These are phyloP conservation scores for Ilex paraguariensis DNA, from an alignment of 305 asterid genomes.

Conservation along the genomic window DNA sequence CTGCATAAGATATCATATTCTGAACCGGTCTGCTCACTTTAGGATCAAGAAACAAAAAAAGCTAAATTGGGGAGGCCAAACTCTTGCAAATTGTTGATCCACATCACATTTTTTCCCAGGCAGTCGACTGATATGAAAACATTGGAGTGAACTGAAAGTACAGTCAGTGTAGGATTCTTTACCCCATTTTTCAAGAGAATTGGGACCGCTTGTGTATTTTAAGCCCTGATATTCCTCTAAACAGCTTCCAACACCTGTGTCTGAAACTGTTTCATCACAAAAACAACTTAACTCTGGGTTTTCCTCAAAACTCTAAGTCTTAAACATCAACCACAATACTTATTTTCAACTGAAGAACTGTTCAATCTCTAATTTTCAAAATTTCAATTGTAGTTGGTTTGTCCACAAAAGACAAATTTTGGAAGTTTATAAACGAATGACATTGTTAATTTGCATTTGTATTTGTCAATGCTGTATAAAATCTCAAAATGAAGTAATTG, in stretches of 20 bases:
- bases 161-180: constrained; percentile 7
- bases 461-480: too few species aligned
- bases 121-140: constrained; percentile 2
- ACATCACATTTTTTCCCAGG: too few species aligned
- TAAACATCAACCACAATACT: neutral
- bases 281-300: constrained; percentile 8
- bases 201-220: constrained; percentile 23
- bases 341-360: neutral
- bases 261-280: constrained; percentile 59
- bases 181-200: constrained; percentile 60
- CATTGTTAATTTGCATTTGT: too few species aligned
- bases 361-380: neutral
- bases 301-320: neutral
- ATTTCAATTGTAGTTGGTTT: neutral
- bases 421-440: too few species aligned
- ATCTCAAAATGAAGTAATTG: too few species aligned
- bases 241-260: constrained; percentile 67
- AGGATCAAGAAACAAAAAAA: neutral
- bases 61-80: too few species aligned
- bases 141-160: neutral
- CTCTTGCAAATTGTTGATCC: neutral
- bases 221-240: constrained; percentile 56
- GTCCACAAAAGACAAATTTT: neutral
- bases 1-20: neutral
- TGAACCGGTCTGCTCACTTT: neutral